Evolutionary conservation across 1,139 yeast species (phyloP).

Genomic region (Kluyveromyces sp.): DNA sequence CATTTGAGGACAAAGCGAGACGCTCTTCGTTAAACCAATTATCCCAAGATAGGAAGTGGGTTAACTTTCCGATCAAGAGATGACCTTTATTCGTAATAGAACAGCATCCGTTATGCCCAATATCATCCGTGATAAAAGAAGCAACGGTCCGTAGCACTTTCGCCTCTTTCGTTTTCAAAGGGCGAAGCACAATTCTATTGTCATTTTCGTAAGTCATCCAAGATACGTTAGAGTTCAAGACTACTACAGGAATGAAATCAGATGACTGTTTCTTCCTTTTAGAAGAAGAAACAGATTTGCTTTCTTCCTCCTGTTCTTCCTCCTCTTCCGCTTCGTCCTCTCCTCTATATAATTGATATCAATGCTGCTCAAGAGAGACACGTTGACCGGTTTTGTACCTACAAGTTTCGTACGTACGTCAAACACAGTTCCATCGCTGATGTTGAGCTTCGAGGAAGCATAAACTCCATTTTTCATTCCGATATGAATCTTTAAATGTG

Average conservation of each 20-base stretch:
- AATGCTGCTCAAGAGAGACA: slow-evolving; percentile 33
- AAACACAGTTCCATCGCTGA: slow-evolving; percentile 52
- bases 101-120: slow-evolving; percentile 24
- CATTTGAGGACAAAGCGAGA: background rate
- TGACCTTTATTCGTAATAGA: slow-evolving; percentile 21
- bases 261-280: background rate
- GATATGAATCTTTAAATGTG: slow-evolving; percentile 46
- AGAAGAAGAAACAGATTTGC: background rate
- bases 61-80: slow-evolving; percentile 23
- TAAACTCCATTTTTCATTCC: slow-evolving; percentile 82
- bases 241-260: slow-evolving; percentile 5
- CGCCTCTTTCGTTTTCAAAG: slow-evolving; percentile 11
- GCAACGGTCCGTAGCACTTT: slow-evolving; percentile 12
- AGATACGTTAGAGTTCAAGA: slow-evolving; percentile 19
- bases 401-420: slow-evolving; percentile 67
- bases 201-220: slow-evolving; percentile 25
- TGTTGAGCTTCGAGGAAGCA: slow-evolving; percentile 53
- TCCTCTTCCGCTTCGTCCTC: slow-evolving; percentile 28
- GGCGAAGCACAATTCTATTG: slow-evolving; percentile 17
- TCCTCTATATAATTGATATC: slow-evolving; percentile 15
- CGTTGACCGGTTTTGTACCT: slow-evolving; percentile 56
- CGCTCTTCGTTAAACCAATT: slow-evolving; percentile 20
- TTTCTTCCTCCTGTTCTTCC: slow-evolving; percentile 14
- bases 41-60: slow-evolving; percentile 13
- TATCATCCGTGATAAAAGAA: slow-evolving; percentile 18